Evolutionary conservation across 2,329 filamentous ascomycete genomes (phyloP), one percentile per base, ranked within the genome.

Genomic region (Dactylonectria estremocensis): DNA sequence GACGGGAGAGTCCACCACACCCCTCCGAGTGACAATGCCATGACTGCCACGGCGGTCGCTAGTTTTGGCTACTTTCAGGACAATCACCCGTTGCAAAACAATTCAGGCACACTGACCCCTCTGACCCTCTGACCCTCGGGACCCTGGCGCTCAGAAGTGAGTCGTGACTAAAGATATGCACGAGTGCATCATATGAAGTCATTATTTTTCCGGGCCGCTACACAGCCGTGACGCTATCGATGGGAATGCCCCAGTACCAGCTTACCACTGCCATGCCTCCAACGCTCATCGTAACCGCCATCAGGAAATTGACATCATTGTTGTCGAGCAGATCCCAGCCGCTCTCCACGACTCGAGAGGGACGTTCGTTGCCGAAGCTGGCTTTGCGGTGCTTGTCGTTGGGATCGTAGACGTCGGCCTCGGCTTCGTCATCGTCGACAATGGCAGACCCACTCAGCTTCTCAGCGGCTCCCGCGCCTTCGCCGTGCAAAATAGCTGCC

Each of bases 241-340:
- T 76, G 7, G 89, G 86, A 24, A 91, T 76, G 5, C 81, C 84
- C 90, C 90, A 92, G 67, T 87, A 86, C 87, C 86, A 90, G 50
- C 85, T 82, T 33, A 88, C 90, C 37, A 89, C 81, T 0, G 83
- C 84, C 89, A 98, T 97, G 5, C 91, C 93, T 5, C 91, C 89
- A 18, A 95, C 71, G 78, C 93, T 97, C 89, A 97, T 95, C 5
- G 86, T 85, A 14, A 89, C 86, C 0, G 95, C 95, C 95, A 98
- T 98, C 64, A 95, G 80, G 65, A 98, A 89, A 80, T 99, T 99
- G 74, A 99, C 95, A 61, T 93, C 93, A 80, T 99, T 99, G 80
- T 99, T 99, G 80, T 97, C 95, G 64, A 99, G 84, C 68, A 97
- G 79, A 78, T 97, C 88, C 88, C 83, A 85, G 57, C 78, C 94